These are phyloP conservation scores for Trichoderma sp. DNA, from an alignment of 2,329 filamentous ascomycete genomes.

Conservation along the genomic window DNA sequence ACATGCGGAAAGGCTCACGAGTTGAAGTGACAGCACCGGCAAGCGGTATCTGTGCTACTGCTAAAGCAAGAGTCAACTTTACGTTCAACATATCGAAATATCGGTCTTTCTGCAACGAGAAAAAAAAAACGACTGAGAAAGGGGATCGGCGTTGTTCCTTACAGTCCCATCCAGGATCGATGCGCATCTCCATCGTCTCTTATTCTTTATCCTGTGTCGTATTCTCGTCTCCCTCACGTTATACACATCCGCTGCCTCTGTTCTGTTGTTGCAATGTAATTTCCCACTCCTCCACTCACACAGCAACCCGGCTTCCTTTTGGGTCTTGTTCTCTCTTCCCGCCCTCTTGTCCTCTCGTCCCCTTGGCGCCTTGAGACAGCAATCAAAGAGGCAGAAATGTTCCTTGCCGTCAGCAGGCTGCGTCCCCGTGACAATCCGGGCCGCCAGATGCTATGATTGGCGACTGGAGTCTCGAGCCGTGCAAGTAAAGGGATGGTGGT, in stretches of 20 bases:
- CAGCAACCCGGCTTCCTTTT: background rate
- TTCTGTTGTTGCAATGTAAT: background rate
- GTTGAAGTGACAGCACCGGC: conserved; percentile 12
- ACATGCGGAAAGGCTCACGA: conserved; percentile 6
- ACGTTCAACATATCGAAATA: background rate
- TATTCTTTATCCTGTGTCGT: background rate
- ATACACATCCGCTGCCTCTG: background rate
- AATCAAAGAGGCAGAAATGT: background rate
- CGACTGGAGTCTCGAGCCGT: background rate
- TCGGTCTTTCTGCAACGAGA: background rate
- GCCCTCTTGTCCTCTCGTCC: background rate
- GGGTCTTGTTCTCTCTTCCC: background rate
- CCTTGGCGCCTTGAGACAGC: conserved; percentile 2
- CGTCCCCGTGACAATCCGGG: conserved; percentile 9
- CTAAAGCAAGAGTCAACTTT: conserved; percentile 18
- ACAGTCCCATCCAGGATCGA: conserved; percentile 18
- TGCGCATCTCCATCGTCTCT: conserved; percentile 4
- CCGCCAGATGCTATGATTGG: conserved; percentile 1
- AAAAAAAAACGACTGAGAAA: background rate
- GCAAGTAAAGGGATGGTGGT: background rate
- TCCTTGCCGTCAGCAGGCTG: conserved; percentile 7
- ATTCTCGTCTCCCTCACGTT: background rate
- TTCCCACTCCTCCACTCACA: background rate
- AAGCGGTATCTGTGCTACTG: conserved; percentile 19
- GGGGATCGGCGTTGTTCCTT: conserved; percentile 4